Evolutionary conservation across 352 stramenopile genomes (phyloP), one percentile per base, ranked within the genome.

Genomic region (Globisporangium echinulatum): DNA sequence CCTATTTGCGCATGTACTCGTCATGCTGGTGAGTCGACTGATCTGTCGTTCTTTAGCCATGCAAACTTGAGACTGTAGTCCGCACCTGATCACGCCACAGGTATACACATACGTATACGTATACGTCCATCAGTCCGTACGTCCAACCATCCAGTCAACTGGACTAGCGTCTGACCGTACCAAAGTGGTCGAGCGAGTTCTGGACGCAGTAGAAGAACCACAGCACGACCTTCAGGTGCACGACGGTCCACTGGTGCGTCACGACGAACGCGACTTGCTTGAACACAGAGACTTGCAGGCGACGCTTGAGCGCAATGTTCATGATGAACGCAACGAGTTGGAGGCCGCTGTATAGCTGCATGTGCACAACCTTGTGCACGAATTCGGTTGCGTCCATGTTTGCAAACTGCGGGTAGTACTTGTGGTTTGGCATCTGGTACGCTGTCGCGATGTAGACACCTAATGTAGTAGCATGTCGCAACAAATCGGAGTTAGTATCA

Each of bases 181-280:
- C 69, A 61, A 40, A 67, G 49, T 48, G 58, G 37, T 56, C 52
- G 37, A 56, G 40, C 15, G 52, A 56, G 40, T 56, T 56, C 52
- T 56, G 52, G 19, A 48, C 52, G 40, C 37, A 57, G 3, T 67
- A 38, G 25, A 67, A 11, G 38, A 70, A 63, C 64, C 64, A 67
- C 3, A 70, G 47, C 17, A 59, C 64, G 17, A 71, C 56, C 37
- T 68, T 64, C 1, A 52, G 59, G 8, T 71, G 65, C 3, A 71
- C 65, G 40, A 68, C 61, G 1, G n/a, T 39, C 61, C 60, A 68
- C 50, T 71, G 65, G 3, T 51, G 62, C 51, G 69, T 63, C 4
- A 68, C 55, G 19, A 73, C 62, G 46, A 73, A 70, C 44, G 67
- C 54, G 11, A 56, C 57, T 46, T 59, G 54, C 25, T 59, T 50